Conservation (phyloP, 805 yeast species). For the Candida ulmi region DNA sequence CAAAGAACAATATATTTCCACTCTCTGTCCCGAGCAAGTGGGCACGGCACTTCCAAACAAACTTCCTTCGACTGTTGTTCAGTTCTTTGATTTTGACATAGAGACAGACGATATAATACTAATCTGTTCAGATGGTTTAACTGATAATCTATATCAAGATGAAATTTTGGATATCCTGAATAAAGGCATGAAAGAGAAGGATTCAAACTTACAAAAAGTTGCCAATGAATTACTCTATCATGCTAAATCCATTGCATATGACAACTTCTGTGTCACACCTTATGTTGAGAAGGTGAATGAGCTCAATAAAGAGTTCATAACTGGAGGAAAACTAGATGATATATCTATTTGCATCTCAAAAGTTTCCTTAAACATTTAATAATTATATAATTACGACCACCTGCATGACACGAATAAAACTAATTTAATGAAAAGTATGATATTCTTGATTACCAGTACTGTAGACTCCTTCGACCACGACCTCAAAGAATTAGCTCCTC, state of each 20-base stretch:
- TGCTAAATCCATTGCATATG: constrained; percentile 46
- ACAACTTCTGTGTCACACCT: constrained; percentile 47
- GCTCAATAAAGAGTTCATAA: constrained; percentile 27
- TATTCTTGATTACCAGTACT: neutral
- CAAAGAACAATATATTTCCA: constrained; percentile 40
- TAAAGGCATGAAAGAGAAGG: constrained; percentile 23
- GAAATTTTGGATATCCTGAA: constrained; percentile 37
- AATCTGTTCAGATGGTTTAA: constrained; percentile 48
- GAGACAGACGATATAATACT: constrained; percentile 37
- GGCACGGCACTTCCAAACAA: constrained; percentile 42
- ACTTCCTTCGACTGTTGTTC: constrained; percentile 43
- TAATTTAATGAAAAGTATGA: no score
- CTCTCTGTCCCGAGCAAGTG: constrained; percentile 47
- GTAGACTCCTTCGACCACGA: no score
- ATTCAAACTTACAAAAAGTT: constrained; percentile 30
- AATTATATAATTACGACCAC: neutral
- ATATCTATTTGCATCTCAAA: constrained; percentile 46
- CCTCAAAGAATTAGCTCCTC: no score
- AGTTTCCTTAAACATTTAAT: constrained; percentile 24
- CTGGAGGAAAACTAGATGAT: constrained; percentile 53
- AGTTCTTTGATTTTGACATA: constrained; percentile 36
- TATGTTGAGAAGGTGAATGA: constrained; percentile 46
- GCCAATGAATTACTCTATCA: constrained; percentile 35
- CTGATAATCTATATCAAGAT: constrained; percentile 45
- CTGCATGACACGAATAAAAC: neutral